These are phyloP conservation scores for Arthrobotrys sphaeroides DNA, from an alignment of 2,329 filamentous ascomycete species.

Conservation along the genomic window DNA sequence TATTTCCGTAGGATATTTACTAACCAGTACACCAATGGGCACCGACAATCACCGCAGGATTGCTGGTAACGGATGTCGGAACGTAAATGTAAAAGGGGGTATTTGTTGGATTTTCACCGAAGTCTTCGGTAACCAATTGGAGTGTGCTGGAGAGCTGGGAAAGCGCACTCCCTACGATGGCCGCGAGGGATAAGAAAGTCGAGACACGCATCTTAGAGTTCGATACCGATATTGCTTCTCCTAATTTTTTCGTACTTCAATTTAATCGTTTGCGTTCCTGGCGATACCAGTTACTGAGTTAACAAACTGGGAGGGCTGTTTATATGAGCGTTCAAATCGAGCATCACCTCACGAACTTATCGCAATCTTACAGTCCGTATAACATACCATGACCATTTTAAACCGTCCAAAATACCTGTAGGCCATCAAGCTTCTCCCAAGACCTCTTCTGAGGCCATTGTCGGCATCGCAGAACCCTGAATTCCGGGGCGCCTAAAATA, in stretches of 20 bases:
- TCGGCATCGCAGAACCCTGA: slow-evolving; percentile 30
- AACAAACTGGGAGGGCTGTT: neutral
- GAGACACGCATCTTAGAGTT: slow-evolving; percentile 23
- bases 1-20: too few species aligned
- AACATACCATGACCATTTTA: neutral
- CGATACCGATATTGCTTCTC: neutral
- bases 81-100: slow-evolving; percentile 37
- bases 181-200: slow-evolving; percentile 20
- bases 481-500: slow-evolving; percentile 49
- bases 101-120: slow-evolving; percentile 43
- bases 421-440: neutral
- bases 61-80: slow-evolving; percentile 8
- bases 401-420: slow-evolving; percentile 5
- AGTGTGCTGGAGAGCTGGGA: slow-evolving; percentile 36
- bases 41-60: slow-evolving; percentile 35
- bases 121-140: slow-evolving; percentile 30
- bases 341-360: neutral
- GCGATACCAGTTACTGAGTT: too few species aligned
- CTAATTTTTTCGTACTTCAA: neutral
- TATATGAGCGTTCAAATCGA: neutral
- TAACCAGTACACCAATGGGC: slow-evolving; percentile 44
- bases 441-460: slow-evolving; percentile 33
- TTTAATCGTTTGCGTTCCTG: too few species aligned
- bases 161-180: slow-evolving; percentile 14
- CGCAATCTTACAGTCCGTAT: neutral